Base-by-base conservation (phyloP, 2,329 filamentous ascomycete species). In the Beauveria bassiana region DNA sequence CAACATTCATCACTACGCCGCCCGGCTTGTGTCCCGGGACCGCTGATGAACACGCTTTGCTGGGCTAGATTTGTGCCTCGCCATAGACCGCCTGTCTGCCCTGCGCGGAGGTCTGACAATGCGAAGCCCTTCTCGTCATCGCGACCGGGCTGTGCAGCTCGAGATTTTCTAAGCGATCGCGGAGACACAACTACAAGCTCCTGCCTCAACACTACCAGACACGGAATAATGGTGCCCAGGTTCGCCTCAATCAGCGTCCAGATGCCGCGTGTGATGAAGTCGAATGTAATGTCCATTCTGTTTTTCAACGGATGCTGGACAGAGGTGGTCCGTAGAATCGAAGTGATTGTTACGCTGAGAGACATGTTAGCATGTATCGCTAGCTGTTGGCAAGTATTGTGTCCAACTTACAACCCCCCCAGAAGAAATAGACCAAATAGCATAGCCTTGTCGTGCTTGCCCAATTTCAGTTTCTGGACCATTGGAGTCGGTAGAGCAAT, bases 181-280 rank as follows among this genome's bases (percentile, higher is more conserved):
- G 66, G 66, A 28, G 66, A 66, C 1, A 65, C 2, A 2, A 61
- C 61, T 10, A 63, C 61, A 4, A 69, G 47, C 1, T 66, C 66
- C 45, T 65, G 67, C 22, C 63, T 64, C 9, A 69, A 62, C 3
- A 65, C 56, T 2, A 73, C 73, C 5, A 76, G 68, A 62, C 74
- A 76, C 46, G 73, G 68, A 60, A 73, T 73, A 16, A 76, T 70
- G 62, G 75, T 71, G 63, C 72, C 75, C 28, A 71, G 68, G 28
- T 72, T 72, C 38, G 75, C 69, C 59, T 77, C 75, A n/a, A 72
- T 65, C 46, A 75, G 67, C 6, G 72, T 73, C 72, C 74, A 76
- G 31, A 69, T 66, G 38, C 67, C 67, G 40, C 66, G 62, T 3
- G 66, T 53, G 34, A 68, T 67, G 20, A 68, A 67, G 62, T 61